Base-by-base conservation (phyloP, 2,329 filamentous ascomycete genomes). In the Ceratocystis papillata region DNA sequence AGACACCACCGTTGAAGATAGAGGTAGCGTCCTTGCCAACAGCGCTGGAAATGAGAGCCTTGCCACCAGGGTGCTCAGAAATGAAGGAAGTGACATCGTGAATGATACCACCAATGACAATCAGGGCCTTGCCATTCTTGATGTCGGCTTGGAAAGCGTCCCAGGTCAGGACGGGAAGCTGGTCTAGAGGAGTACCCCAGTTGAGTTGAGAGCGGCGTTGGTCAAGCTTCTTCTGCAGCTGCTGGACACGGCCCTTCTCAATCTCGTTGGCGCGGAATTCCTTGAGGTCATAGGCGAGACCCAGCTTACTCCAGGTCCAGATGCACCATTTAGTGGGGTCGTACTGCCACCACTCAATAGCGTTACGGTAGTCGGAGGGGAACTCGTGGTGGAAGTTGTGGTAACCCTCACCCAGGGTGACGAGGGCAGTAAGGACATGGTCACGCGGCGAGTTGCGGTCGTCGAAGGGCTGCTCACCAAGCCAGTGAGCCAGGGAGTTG, bases 301-400 rank as follows among this genome's bases (percentile, higher is more conserved):
- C 89, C 65, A 93, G 77, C 77, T 87, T 84, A 83, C 93, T 94
- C 87, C 88, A 92, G 68, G 80, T 72, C 86, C 86, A 90, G 79
- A 95, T 95, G 74, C 79, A 82, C 89, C 90, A 94, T 80, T 95
- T 95, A 75, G 90, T 95, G 60, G 90, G 90, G 75, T 95, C 90
- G 73, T 95, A 95, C 74, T 95, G 90, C 79, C 86, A 87, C 89
- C 90, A 95, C 77, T 90, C 81, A 71, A 94, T 93, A 69, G 89
- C 90, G 75, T 95, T 95, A 75, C 90, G 89, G 84, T 94, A 95
- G 76, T 95, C 90, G 10, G 89, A 93, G 65, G 90, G 90, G 78
- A 95, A 95, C 76, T 95, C 90, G 81, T 95, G 90, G 79, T 95
- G 90, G 83, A 95, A 95, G 82, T 95, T 95, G 83, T 95, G 90